Evolutionary conservation across 169 alveolate genomes (phyloP).

Genomic region (Eimeria sp.): DNA sequence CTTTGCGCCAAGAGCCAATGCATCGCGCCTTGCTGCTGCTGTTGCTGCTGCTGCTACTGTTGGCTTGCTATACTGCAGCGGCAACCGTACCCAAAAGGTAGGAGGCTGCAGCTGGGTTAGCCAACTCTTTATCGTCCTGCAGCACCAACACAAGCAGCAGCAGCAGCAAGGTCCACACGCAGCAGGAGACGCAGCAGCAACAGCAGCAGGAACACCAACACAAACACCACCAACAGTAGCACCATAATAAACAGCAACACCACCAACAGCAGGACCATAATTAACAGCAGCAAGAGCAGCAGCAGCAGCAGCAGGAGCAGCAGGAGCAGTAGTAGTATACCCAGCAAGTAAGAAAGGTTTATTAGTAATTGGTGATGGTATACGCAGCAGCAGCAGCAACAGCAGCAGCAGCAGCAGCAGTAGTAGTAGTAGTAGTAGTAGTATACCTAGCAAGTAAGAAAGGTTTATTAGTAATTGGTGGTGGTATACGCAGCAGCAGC

Average conservation of each 20-base stretch:
- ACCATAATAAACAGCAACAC: neutral
- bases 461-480: no score
- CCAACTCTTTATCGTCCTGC: constrained; percentile 21
- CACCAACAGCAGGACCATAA: neutral
- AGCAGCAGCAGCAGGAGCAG: neutral
- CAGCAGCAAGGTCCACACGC: neutral
- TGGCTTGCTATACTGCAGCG: constrained; percentile 23
- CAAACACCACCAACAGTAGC: neutral
- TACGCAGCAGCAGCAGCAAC: neutral
- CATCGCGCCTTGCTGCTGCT: neutral
- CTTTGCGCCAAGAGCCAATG: neutral
- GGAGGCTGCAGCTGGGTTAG: constrained; percentile 79
- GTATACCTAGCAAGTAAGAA: neutral
- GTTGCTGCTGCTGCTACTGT: constrained; percentile 24
- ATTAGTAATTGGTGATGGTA: no score
- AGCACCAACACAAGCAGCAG: neutral
- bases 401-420: constrained; percentile 4
- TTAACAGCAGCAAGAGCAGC: neutral
- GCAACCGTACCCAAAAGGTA: constrained; percentile 63
- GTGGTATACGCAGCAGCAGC: no score
- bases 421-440: no score
- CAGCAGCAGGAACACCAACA: neutral
- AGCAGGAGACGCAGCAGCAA: neutral
- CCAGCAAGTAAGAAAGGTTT: no score
- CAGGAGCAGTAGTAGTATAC: no score